Percentiles rank a stretch among this genome's conserved stretches.
Evolutionary conservation across 1,284 basidiomycete genomes (phyloP).

Genomic region (Rhodotorula sp.): DNA sequence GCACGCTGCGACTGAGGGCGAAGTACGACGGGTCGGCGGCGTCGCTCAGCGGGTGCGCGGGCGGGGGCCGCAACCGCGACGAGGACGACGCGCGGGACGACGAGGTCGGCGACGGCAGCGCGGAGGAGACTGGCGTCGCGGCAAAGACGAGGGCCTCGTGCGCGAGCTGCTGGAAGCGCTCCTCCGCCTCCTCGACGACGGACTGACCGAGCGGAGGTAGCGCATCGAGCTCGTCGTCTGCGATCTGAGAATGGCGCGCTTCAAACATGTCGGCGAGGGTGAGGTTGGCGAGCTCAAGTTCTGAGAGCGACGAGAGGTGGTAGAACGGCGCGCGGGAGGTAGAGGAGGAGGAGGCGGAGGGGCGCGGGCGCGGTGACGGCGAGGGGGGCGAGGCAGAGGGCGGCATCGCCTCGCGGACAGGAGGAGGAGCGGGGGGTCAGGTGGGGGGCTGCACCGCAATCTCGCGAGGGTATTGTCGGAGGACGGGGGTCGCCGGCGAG

Average conservation of each 20-base stretch:
- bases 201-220: conserved; percentile 11
- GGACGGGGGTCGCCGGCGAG: no score
- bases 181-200: conserved; percentile 26
- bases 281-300: conserved; percentile 10
- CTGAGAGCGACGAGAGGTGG: background rate
- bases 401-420: no score
- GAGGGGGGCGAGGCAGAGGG: background rate
- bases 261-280: conserved; percentile 8
- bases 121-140: conserved; percentile 3
- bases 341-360: no score
- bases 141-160: conserved; percentile 11
- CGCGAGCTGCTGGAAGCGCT: conserved; percentile 4
- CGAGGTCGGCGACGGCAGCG: conserved; percentile 2
- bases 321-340: background rate
- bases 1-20: conserved; percentile 2
- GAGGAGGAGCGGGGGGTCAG: no score
- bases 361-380: background rate
- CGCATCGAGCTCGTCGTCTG: conserved; percentile 25
- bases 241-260: background rate
- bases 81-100: background rate
- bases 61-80: background rate
- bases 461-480: no score
- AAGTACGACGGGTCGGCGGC: conserved; percentile 24
- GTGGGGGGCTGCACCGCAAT: background rate
- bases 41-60: background rate